phyloP scores from a whole-genome alignment of 192 early-diverging fungal genomes.

The Coemansia sp. region DNA sequence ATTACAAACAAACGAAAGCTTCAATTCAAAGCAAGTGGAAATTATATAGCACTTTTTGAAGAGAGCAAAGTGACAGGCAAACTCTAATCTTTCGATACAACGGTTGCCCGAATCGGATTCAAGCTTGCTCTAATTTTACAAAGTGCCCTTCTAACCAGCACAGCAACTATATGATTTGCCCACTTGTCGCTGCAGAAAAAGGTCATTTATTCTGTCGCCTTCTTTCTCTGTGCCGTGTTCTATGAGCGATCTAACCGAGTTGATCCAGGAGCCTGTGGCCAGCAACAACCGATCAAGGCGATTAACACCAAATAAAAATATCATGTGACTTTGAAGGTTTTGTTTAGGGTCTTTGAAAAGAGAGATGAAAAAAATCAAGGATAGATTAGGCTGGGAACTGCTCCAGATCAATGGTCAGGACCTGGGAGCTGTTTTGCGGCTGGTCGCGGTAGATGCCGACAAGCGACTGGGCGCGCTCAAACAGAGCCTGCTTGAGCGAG shows the following conservation, averaged over 20 bases:
- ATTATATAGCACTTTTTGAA: neutral
- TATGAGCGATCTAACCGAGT: neutral
- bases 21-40: neutral
- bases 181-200: neutral
- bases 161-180: too few relatives aligned
- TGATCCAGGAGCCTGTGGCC: neutral
- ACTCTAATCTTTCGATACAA: neutral
- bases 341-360: neutral
- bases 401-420: conserved; percentile 75
- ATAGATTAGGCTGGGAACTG: conserved; percentile 30
- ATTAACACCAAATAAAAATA: neutral
- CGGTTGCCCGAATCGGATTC: neutral
- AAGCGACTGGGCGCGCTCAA: conserved; percentile 88
- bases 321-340: neutral
- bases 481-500: conserved; percentile 91
- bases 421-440: conserved; percentile 75
- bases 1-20: conserved; percentile 7
- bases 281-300: too few relatives aligned
- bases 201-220: neutral
- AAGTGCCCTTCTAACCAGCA: neutral
- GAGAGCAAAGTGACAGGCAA: neutral
- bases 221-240: neutral
- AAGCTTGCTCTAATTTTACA: neutral
- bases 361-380: neutral
- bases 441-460: conserved; percentile 98